Base-by-base conservation (phyloP, 768 basidiomycete genomes). In the button mushroom (Agaricus bisporus) region DNA sequence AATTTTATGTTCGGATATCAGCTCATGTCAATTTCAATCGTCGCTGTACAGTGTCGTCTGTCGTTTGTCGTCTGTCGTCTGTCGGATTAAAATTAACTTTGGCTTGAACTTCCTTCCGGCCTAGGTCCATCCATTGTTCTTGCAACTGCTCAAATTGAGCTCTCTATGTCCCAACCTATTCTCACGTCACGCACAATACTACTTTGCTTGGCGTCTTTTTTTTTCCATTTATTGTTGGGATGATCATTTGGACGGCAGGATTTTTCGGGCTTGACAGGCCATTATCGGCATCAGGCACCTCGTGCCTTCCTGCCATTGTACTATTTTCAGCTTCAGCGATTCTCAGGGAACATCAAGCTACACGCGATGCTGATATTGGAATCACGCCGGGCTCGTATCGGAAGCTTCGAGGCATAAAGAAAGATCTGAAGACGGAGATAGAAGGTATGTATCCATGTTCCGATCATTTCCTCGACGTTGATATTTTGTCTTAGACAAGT, bases 101-200 rank as follows among this genome's bases (percentile, higher is more conserved):
- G 14, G 5, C 1, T 11, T 7, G 41, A 6, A 22, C n/a, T 22
- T 32, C 32, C 32, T 32, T 11, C 32, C 32, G 5, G 7, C 32
- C 32, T 32, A 32, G 32, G 1, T 11, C 32, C 32, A 11, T 32
- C 32, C 47, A 17, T 36, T n/a, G n/a, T n/a, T 29, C 49, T 51
- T 41, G 49, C 49, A 26, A 10, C 29, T 28, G 18, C 49, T 42
- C 2, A 14, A 20, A 51, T 51, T 35, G 35, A 51, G 36, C 41
- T 39, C 20, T 41, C 51, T 52, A 52, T 52, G 17, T 17, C 51
- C 51, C 32, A 42, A 52, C 6, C 18, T 9, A 14, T 37, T 54
- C 52, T 32, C 52, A 54, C 37, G 52, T 54, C 45, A 54, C 18
- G 44, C 28, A 8, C 36, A 14, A 12, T 28, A 10, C 12, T 2